Percentiles rank a stretch among this genome's conserved stretches.
Evolutionary conservation across 495 filamentous ascomycete genomes (phyloP).

Genomic region (Hypoxylon subgilvum): DNA sequence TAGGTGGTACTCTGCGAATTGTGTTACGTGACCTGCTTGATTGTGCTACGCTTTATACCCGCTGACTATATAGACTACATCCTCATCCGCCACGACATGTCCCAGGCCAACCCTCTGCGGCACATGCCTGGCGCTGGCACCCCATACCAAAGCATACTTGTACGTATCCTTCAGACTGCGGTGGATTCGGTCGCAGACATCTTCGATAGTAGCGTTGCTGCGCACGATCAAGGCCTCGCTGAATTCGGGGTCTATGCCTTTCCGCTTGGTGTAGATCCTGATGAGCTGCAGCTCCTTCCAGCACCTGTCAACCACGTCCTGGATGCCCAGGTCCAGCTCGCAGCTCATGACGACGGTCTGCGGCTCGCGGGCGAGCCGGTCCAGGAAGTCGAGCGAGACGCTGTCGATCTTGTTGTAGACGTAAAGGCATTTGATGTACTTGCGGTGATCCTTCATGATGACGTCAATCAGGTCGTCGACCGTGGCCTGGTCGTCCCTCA

Average conservation of each 20-base stretch:
- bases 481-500: constrained; percentile 92
- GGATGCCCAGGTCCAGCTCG: constrained; percentile 95
- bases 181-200: constrained; percentile 96
- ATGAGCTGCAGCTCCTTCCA: constrained; percentile 95
- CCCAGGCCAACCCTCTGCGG: constrained; percentile 90
- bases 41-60: constrained; percentile 64
- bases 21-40: not conserved
- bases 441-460: constrained; percentile 98
- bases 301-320: constrained; percentile 91
- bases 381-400: constrained; percentile 89
- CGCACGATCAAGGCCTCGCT: constrained; percentile 92
- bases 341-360: constrained; percentile 97
- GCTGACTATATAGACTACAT: constrained; percentile 96
- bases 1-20: too few species aligned
- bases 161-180: constrained; percentile 95
- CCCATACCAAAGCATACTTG: constrained; percentile 99
- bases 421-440: constrained; percentile 95
- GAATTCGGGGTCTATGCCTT: constrained; percentile 91
- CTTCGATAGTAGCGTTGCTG: constrained; percentile 84
- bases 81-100: constrained; percentile 90
- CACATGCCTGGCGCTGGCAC: constrained; percentile 90
- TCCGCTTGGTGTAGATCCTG: constrained; percentile 94
- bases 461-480: constrained; percentile 99
- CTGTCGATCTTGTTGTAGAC: constrained; percentile 99
- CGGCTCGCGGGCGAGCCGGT: constrained; percentile 88